These are phyloP conservation scores for Fragaria vesca DNA, from an alignment of 306 rosid species.

Conservation along the genomic window DNA sequence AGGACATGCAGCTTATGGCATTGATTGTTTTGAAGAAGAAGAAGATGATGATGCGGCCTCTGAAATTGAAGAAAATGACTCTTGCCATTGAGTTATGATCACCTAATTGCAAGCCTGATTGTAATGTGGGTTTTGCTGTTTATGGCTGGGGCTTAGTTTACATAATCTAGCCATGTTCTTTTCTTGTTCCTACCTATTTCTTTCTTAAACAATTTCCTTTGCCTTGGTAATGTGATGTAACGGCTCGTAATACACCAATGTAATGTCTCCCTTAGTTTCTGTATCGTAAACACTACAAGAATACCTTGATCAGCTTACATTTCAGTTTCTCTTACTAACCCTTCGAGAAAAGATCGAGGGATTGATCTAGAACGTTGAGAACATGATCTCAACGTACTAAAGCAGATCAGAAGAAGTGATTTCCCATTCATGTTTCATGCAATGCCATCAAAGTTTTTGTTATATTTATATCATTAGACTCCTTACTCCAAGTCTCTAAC, in stretches of 20 bases:
- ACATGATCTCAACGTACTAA: not conserved
- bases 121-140: not conserved
- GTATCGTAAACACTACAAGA: not conserved
- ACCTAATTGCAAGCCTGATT: not conserved
- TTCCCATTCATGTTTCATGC: not conserved
- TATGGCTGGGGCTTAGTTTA: conserved; percentile 12
- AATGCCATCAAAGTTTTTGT: not conserved
- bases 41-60: conserved; percentile 59
- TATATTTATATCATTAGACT: not conserved
- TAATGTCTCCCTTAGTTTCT: not conserved
- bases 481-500: not conserved
- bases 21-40: conserved; percentile 64
- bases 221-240: conserved; percentile 12
- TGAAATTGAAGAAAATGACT: conserved; percentile 61
- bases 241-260: not conserved
- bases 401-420: not conserved
- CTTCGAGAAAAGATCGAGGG: not conserved
- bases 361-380: not conserved
- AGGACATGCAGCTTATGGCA: conserved; percentile 70
- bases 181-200: not conserved
- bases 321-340: not conserved
- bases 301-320: not conserved
- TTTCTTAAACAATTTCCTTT: not conserved
- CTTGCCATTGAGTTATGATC: conserved; percentile 32
- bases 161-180: not conserved